These are phyloP conservation scores for Glycine tomentella DNA, from an alignment of 306 rosid genomes.

Conservation along the genomic window DNA sequence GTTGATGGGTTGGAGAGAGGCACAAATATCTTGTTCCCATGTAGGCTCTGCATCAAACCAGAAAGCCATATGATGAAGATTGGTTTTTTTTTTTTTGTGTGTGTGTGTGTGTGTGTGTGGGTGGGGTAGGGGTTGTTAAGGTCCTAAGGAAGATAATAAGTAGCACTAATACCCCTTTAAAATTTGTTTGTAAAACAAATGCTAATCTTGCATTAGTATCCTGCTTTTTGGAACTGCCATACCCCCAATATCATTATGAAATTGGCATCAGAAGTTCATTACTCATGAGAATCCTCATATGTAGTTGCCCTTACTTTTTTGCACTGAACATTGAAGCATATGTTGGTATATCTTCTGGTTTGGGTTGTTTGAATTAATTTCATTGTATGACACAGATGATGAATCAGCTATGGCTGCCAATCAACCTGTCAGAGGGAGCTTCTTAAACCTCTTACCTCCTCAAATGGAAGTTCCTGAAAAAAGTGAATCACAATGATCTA, in stretches of 20 bases:
- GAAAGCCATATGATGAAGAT: too few species aligned
- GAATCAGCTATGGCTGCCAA: slow-evolving; percentile 64
- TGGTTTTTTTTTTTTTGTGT: too few species aligned
- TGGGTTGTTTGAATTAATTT: slow-evolving; percentile 2
- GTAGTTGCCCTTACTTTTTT: not conserved
- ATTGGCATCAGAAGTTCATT: not conserved
- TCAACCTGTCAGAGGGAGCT: slow-evolving; percentile 87
- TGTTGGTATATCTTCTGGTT: not conserved
- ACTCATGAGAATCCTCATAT: slow-evolving; percentile 6
- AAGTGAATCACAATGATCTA: slow-evolving; percentile 60
- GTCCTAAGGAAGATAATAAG: too few species aligned
- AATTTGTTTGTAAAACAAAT: slow-evolving; percentile 5
- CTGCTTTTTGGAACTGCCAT: slow-evolving; percentile 5
- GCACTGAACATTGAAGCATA: slow-evolving; percentile 30
- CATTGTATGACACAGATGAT: slow-evolving; percentile 61
- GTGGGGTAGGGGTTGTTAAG: too few species aligned
- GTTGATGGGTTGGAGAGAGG: too few species aligned
- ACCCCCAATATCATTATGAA: not conserved
- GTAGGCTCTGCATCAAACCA: too few species aligned
- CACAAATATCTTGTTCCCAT: too few species aligned
- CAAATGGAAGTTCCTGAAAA: slow-evolving; percentile 89
- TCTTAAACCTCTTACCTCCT: slow-evolving; percentile 84
- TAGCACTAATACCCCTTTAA: too few species aligned
- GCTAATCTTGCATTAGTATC: not conserved
- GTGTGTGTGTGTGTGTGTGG: too few species aligned